These are phyloP conservation scores for Ceratopteris richardii DNA, from an alignment of 75 land plant species.

Conservation along the genomic window DNA sequence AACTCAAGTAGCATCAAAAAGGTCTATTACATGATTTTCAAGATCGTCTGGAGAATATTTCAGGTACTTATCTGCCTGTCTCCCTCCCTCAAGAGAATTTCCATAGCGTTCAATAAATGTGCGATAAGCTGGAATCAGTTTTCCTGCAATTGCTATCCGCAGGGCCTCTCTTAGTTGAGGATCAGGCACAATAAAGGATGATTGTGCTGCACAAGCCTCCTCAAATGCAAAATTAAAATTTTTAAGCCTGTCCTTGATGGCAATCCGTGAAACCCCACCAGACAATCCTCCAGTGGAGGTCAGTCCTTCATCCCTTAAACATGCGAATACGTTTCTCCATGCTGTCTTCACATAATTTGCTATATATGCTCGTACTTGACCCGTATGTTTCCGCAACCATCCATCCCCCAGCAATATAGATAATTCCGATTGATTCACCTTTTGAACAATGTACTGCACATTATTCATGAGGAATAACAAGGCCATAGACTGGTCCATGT, in stretches of 20 bases:
- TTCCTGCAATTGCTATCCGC: slow-evolving; percentile 45
- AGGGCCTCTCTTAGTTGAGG: slow-evolving; percentile 56
- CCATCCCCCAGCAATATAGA: slow-evolving; percentile 16
- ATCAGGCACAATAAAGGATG: slow-evolving; percentile 68
- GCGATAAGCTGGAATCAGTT: slow-evolving; percentile 56
- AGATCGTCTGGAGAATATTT: slow-evolving; percentile 71
- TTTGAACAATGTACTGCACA: too few species aligned
- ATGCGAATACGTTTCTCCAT: slow-evolving; percentile 16
- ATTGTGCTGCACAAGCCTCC: too few species aligned
- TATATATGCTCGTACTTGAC: slow-evolving; percentile 12
- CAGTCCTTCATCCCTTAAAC: slow-evolving; percentile 17
- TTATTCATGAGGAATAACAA: slow-evolving; percentile 22
- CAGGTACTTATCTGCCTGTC: slow-evolving; percentile 48
- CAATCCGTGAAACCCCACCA: slow-evolving; percentile 59
- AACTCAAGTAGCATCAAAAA: slow-evolving; percentile 49
- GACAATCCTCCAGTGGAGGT: slow-evolving; percentile 53
- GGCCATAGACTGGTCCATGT: slow-evolving; percentile 17
- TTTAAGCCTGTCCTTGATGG: too few species aligned
- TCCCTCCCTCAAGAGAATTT: slow-evolving; percentile 49
- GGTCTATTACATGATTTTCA: slow-evolving; percentile 43
- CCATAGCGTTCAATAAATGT: slow-evolving; percentile 55
- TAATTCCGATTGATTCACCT: slow-evolving; percentile 12
- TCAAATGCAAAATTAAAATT: too few species aligned
- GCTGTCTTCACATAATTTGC: slow-evolving; percentile 18
- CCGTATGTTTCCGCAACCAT: slow-evolving; percentile 20